Evolutionary conservation across 768 basidiomycete species (phyloP).

Genomic region (Trametes maxima): DNA sequence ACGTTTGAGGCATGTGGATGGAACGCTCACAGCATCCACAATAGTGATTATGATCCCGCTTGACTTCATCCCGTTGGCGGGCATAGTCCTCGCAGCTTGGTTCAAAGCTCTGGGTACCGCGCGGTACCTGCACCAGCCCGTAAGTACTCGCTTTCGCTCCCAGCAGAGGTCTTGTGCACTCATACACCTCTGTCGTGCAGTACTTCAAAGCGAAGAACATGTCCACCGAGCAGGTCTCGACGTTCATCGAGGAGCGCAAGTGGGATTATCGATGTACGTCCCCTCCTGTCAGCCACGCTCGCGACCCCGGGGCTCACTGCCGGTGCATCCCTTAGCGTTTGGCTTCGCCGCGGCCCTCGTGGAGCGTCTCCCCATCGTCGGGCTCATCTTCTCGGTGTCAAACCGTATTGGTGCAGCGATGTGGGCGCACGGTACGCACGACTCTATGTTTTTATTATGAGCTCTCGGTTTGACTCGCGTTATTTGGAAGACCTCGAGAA

Average conservation of each 20-base stretch:
- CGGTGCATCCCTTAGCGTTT: constrained; percentile 53
- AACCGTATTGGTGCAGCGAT: constrained; percentile 92
- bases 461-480: too few species aligned
- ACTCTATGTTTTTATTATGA: not conserved
- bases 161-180: not conserved
- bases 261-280: constrained; percentile 80
- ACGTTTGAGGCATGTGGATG: constrained; percentile 47
- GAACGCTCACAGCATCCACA: constrained; percentile 18
- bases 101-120: constrained; percentile 72
- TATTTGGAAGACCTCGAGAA: constrained; percentile 62
- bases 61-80: constrained; percentile 62
- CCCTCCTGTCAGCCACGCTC: not conserved
- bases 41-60: constrained; percentile 65
- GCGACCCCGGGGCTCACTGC: not conserved
- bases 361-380: constrained; percentile 80
- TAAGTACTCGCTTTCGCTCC: constrained; percentile 35
- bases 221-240: constrained; percentile 63
- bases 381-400: constrained; percentile 80
- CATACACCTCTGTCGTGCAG: constrained; percentile 30
- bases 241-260: constrained; percentile 87
- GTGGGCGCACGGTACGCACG: constrained; percentile 78
- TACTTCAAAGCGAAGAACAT: constrained; percentile 89
- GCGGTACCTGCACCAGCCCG: constrained; percentile 66
- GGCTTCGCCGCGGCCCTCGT: constrained; percentile 84
- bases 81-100: constrained; percentile 60